These are phyloP conservation scores for Echinochloa phyllopogon DNA, from an alignment of 176 grass and related monocot species.

Conservation along the genomic window DNA sequence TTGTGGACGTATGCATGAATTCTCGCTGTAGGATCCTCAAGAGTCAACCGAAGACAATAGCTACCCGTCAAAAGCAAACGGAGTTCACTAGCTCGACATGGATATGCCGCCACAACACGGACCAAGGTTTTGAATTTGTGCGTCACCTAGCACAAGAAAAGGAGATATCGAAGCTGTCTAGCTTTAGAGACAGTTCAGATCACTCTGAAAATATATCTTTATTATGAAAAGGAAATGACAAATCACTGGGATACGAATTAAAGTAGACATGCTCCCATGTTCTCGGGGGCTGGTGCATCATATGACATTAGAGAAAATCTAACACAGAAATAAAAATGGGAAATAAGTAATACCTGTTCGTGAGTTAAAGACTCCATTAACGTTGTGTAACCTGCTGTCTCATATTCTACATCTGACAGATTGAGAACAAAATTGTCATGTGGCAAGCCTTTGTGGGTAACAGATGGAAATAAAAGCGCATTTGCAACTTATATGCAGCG, in stretches of 20 bases:
- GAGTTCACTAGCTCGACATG: conserved; percentile 44
- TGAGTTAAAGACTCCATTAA: conserved; percentile 78
- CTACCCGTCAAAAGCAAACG: conserved; percentile 40
- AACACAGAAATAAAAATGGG: not conserved
- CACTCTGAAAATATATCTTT: not conserved
- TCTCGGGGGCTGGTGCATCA: not conserved
- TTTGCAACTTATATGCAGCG: not conserved
- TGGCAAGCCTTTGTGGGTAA: conserved; percentile 5
- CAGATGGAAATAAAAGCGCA: not conserved
- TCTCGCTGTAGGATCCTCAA: conserved; percentile 93
- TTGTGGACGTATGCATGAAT: conserved; percentile 63
- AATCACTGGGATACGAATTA: not conserved
- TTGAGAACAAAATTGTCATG: conserved; percentile 33
- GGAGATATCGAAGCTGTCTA: not conserved
- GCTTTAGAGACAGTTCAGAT: conserved; percentile 10
- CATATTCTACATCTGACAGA: conserved; percentile 55
- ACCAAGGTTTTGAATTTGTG: conserved; percentile 75
- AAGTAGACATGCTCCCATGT: conserved; percentile 14
- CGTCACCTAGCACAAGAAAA: conserved; percentile 57
- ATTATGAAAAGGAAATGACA: not conserved
- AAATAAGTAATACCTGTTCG: conserved; percentile 57
- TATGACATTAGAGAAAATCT: not conserved
- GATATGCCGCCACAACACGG: conserved; percentile 72
- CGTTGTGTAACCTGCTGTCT: conserved; percentile 48
- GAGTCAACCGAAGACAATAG: conserved; percentile 49